Percentiles rank a stretch among this genome's conserved stretches.
phyloP scores from a whole-genome alignment of 2,329 filamentous ascomycete genomes.

The Monilinia laxa region DNA sequence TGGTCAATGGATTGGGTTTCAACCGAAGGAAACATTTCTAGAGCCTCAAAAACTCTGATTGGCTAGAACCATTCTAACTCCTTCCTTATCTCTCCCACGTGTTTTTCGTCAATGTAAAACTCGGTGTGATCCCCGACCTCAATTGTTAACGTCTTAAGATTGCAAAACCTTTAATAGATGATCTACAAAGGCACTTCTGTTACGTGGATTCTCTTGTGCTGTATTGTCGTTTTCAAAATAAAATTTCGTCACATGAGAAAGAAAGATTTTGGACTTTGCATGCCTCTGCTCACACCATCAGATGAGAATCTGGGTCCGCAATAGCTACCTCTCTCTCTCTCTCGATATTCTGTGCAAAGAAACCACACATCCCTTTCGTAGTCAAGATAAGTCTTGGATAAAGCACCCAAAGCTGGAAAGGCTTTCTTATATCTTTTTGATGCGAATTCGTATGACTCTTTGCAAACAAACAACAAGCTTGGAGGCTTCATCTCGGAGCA shows the following conservation, averaged over 20 bases:
- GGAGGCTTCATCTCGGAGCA: background rate
- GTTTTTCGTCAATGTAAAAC: no score
- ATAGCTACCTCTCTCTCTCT: background rate
- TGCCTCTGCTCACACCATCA: background rate
- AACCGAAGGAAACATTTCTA: background rate
- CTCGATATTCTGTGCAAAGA: background rate
- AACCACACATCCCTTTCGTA: background rate
- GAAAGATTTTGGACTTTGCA: background rate
- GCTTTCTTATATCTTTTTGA: background rate
- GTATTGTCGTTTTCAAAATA: no score
- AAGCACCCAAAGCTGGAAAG: conserved; percentile 1
- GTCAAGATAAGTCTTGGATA: conserved; percentile 8
- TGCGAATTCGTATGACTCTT: background rate
- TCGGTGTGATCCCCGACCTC: background rate
- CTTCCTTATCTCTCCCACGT: no score
- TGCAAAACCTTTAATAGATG: background rate
- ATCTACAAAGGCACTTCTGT: background rate
- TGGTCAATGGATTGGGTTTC: background rate
- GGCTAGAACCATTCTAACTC: background rate
- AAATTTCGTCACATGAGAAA: background rate
- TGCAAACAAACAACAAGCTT: background rate
- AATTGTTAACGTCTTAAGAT: background rate
- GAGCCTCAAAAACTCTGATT: background rate
- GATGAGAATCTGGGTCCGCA: background rate
- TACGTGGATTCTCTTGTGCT: background rate